Conservation (phyloP, 441 rosid genomes). For the Jatropha multifida region DNA sequence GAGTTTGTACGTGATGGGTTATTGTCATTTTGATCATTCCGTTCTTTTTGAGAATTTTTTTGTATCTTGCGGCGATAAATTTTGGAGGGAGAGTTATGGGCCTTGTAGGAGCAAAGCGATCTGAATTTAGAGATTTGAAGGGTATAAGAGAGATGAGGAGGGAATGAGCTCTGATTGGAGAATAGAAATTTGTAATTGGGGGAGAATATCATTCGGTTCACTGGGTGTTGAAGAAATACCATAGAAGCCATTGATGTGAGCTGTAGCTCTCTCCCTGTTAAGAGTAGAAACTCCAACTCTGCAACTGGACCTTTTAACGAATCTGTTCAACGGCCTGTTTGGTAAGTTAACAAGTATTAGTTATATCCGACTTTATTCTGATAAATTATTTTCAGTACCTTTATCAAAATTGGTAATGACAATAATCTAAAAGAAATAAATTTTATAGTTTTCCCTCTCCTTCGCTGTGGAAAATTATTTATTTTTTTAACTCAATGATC, state of each 20-base stretch:
- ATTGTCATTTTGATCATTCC: constrained; percentile 13
- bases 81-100: constrained; percentile 23
- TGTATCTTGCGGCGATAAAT: constrained; percentile 36
- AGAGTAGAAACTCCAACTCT: background rate
- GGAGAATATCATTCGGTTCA: constrained; percentile 21
- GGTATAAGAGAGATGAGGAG: constrained; percentile 10
- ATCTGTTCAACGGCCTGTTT: no score
- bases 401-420: no score
- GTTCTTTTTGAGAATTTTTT: constrained; percentile 16
- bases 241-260: constrained; percentile 34
- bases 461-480: no score
- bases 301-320: background rate
- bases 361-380: no score
- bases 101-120: constrained; percentile 30
- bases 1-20: constrained; percentile 21
- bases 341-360: no score
- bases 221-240: constrained; percentile 22
- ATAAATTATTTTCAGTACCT: no score
- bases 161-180: constrained; percentile 6
- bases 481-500: no score
- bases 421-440: no score
- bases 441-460: no score
- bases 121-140: constrained; percentile 16
- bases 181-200: constrained; percentile 9
- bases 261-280: background rate